Percentiles rank a stretch among this genome's conserved stretches.
Evolutionary conservation across 2,329 filamentous ascomycete genomes (phyloP).

Genomic region (Pestalotiopsis sp.): DNA sequence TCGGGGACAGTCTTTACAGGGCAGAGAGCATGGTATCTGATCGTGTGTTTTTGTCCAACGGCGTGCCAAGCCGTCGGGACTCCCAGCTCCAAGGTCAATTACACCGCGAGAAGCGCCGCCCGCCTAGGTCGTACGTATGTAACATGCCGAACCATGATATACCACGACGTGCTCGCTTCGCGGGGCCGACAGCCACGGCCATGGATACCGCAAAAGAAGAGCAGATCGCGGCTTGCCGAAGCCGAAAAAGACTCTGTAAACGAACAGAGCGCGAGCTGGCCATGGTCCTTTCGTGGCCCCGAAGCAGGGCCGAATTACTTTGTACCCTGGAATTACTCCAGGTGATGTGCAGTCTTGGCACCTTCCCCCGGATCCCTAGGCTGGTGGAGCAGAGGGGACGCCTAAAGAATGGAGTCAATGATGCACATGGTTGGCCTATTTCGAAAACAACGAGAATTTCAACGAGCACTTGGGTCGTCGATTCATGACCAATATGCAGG

Average conservation of each 20-base stretch:
- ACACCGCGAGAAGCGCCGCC: slow-evolving; percentile 10
- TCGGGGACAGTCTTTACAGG: background rate
- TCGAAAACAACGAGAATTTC: slow-evolving; percentile 1
- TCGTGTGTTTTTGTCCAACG: background rate
- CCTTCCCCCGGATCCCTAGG: slow-evolving; percentile 6
- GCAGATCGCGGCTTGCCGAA: background rate
- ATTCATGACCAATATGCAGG: background rate
- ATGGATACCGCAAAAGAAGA: background rate
- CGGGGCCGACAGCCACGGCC: background rate
- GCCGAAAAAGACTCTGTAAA: background rate
- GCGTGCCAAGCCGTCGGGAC: slow-evolving; percentile 2
- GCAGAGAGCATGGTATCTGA: background rate
- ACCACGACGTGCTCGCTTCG: background rate
- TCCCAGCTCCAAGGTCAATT: background rate
- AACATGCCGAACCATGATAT: background rate
- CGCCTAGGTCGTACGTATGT: background rate
- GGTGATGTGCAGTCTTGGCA: slow-evolving; percentile 7
- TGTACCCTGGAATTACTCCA: background rate
- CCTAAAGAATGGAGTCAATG: background rate
- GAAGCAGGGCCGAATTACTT: slow-evolving; percentile 8
- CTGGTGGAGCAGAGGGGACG: background rate
- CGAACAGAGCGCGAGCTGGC: background rate
- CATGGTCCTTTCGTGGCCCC: background rate
- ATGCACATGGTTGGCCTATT: background rate
- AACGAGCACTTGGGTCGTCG: background rate